A percentile compares a stretch with the other conserved stretches of the same genome.
Conservation (phyloP, 179 eudicot species). For the Camellia oleifera region DNA sequence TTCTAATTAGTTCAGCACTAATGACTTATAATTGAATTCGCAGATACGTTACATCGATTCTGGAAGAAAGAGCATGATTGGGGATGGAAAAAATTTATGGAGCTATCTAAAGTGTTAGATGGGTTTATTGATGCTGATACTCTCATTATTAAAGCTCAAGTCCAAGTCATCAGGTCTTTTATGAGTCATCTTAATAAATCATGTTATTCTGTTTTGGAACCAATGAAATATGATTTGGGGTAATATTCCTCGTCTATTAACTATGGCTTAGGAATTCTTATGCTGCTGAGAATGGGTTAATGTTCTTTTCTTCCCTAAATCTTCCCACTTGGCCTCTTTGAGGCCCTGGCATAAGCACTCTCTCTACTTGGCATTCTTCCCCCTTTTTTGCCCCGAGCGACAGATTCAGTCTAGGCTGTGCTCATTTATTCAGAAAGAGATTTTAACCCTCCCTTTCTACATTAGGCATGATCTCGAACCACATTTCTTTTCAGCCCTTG, state of each 20-base stretch:
- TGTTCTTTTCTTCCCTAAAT: no score
- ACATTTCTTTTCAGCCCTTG: no score
- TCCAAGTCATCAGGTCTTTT: constrained; percentile 83
- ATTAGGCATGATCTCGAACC: no score
- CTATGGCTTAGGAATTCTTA: not conserved
- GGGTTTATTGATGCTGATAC: constrained; percentile 82
- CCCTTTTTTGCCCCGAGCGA: no score
- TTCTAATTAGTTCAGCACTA: not conserved
- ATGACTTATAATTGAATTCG: constrained; percentile 12
- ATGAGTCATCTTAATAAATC: not conserved
- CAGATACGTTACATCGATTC: constrained; percentile 84
- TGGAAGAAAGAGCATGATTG: constrained; percentile 95
- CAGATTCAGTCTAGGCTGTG: no score
- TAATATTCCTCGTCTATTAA: not conserved
- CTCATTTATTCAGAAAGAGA: no score
- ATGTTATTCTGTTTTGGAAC: not conserved
- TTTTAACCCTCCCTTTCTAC: no score
- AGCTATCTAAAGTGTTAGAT: constrained; percentile 74
- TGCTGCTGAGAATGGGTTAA: not conserved
- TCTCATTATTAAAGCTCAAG: constrained; percentile 77
- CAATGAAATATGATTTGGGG: not conserved
- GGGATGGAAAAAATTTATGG: constrained; percentile 99
- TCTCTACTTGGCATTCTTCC: no score
- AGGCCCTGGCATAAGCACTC: no score
- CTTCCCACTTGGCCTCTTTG: no score